Conservation (phyloP, 257 asterid genomes). For the Capsicum pubescens region DNA sequence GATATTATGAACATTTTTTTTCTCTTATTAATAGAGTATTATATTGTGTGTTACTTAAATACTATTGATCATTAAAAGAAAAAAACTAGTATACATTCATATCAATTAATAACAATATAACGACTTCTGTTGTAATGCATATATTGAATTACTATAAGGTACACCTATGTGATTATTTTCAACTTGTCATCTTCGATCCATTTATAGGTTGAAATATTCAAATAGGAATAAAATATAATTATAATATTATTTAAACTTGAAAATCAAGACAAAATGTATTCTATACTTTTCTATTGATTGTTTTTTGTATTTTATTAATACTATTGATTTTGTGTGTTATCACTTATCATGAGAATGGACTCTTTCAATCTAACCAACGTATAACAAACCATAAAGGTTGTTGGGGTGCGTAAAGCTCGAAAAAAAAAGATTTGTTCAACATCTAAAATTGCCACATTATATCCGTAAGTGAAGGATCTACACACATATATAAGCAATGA, state of each 20-base stretch:
- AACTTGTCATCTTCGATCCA: neutral
- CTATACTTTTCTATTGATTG: slow-evolving; percentile 6
- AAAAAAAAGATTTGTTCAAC: neutral
- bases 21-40: too few relatives aligned
- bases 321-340: neutral
- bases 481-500: slow-evolving; percentile 3
- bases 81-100: neutral
- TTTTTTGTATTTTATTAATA: neutral
- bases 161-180: neutral
- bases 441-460: neutral
- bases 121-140: neutral
- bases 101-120: neutral
- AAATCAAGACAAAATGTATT: neutral
- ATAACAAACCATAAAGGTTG: neutral
- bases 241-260: neutral
- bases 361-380: neutral
- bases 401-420: neutral
- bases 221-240: neutral
- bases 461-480: slow-evolving; percentile 20
- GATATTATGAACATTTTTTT: neutral
- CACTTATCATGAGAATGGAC: slow-evolving; percentile 1
- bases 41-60: neutral
- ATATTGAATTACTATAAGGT: neutral
- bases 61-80: neutral
- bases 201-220: neutral